Evolutionary conservation across 495 filamentous ascomycete genomes (phyloP).

Genomic region (Aspergillus incahuasiensis): DNA sequence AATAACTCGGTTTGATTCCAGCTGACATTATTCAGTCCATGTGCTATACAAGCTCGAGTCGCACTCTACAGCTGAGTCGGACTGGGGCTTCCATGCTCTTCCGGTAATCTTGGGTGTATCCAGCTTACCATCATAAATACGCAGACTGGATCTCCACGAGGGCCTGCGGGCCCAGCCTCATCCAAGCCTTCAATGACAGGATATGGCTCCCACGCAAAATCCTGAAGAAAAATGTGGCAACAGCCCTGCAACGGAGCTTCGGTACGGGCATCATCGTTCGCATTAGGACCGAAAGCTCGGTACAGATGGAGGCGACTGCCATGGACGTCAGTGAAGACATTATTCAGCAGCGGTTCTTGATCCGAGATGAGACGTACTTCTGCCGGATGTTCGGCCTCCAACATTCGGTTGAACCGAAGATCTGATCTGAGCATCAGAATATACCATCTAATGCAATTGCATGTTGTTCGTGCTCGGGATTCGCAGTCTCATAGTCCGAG

Average conservation of each 20-base stretch:
- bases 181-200: not conserved
- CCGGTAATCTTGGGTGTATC: constrained; percentile 1
- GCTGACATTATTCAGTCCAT: not conserved
- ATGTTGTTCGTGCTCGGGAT: not conserved
- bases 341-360: not conserved
- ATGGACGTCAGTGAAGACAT: not conserved
- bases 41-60: not conserved
- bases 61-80: not conserved
- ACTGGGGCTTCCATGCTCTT: not conserved
- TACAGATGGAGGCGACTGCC: constrained; percentile 1
- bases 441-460: not conserved
- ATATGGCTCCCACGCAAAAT: not conserved
- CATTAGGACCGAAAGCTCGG: not conserved
- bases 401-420: not conserved
- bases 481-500: no score
- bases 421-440: not conserved
- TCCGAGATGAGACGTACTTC: not conserved
- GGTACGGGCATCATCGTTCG: not conserved
- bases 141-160: constrained; percentile 3
- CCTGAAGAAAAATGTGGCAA: not conserved
- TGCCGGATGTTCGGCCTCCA: not conserved
- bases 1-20: not conserved
- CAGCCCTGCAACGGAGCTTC: not conserved
- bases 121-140: not conserved
- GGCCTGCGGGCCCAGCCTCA: constrained; percentile 1